Base-by-base conservation (phyloP, 352 stramenopile species). In the Globisporangium irregulare region DNA sequence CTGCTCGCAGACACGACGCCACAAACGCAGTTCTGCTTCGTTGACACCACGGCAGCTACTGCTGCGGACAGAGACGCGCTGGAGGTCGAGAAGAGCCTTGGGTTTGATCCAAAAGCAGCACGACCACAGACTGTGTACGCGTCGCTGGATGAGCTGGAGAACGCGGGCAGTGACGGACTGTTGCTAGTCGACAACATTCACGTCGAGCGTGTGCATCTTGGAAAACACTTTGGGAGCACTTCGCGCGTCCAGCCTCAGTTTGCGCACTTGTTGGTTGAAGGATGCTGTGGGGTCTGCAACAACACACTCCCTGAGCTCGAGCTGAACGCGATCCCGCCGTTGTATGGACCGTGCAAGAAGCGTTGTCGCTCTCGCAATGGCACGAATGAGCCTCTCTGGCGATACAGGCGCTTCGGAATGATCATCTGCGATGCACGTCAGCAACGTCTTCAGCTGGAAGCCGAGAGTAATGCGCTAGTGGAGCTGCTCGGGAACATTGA, bases 1-100 rank as follows among this genome's bases (percentile, higher is more conserved):
- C 67, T 92, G 59, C 43, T 89, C 8, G 84, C 77, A 41, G 86
- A 87, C 60, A 87, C 81, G 20, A 92, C 81, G 22, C 76, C 80
- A 8, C 73, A 86, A 25, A 87, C 81, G 36, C 72, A 69, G 41
- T 84, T 89, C 59, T 53, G 59, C 6, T 69, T 83, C 20, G 55
- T 83, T 12, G 67, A 79, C 14, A 43, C 41, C 32, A 32, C 67
- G 12, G 9, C 34, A 43, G 38, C 66, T 18, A 34, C 48, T 12
- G 20, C 48, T 7, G 27, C 14, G 1, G 70, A 80, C 48, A 29
- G 58, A 38, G 68, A 81, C 27, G 70, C 69, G 0, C 65, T 77
- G 29, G 64, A 72, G 54, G 38, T 84, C n/a, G 66, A 72, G 43
- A 67, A 68, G 12, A 70, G 53, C 59, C 24, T 76, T 18, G 56